These are phyloP conservation scores for Rhizodiscina lignyota DNA, from an alignment of 495 filamentous ascomycete genomes.

Conservation along the genomic window DNA sequence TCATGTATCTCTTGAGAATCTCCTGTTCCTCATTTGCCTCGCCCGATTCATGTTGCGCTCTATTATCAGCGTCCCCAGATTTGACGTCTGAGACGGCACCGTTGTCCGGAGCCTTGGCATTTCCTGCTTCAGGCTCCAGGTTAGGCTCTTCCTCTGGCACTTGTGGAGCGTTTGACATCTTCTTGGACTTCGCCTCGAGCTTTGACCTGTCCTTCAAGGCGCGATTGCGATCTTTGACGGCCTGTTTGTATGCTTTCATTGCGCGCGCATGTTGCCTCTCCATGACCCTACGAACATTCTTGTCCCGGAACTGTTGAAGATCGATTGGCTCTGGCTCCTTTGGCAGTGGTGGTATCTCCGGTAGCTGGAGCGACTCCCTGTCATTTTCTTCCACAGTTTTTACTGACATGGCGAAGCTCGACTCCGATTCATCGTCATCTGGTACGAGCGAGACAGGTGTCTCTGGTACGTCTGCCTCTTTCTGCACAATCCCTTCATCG, in stretches of 20 bases:
- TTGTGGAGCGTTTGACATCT: no score
- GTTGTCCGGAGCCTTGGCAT: no score
- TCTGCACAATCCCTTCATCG: constrained; percentile 11
- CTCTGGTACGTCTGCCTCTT: constrained; percentile 6
- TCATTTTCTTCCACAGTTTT: no score
- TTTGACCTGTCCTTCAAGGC: constrained; percentile 42
- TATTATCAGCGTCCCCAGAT: constrained; percentile 10
- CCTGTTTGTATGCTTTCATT: constrained; percentile 40
- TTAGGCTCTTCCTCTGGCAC: no score
- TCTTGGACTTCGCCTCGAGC: constrained; percentile 28
- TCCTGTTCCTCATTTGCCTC: background rate
- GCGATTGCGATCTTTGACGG: constrained; percentile 46
- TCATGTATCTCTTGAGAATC: no score
- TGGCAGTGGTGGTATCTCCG: constrained; percentile 21
- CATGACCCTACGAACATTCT: constrained; percentile 44
- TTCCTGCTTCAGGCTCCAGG: no score
- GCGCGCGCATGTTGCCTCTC: constrained; percentile 41
- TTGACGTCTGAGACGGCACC: no score
- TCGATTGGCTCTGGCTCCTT: constrained; percentile 29
- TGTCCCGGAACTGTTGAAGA: constrained; percentile 35
- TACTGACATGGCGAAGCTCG: no score
- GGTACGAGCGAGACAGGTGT: no score
- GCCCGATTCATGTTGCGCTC: constrained; percentile 6
- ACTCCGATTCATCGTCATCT: no score
- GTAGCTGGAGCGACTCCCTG: constrained; percentile 7